A percentile compares a stretch with the other conserved stretches of the same genome.
Conservation (phyloP, 768 basidiomycete species). For the Daedaleopsis sinensis region DNA sequence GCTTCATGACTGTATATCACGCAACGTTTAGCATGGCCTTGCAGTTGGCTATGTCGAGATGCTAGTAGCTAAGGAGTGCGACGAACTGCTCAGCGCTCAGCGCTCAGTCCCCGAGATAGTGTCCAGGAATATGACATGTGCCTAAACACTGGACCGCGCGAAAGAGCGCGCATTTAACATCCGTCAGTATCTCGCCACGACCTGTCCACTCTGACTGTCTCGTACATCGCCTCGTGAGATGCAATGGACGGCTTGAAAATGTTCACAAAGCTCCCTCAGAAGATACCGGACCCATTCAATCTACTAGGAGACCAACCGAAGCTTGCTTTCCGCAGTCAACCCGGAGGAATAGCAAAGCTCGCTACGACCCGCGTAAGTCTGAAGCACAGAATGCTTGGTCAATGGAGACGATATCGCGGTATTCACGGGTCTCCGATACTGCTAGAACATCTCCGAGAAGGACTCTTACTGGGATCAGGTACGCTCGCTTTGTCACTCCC, state of each 20-base stretch:
- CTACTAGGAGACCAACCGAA: constrained; percentile 86
- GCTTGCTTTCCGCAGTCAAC: constrained; percentile 83
- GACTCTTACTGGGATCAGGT: constrained; percentile 95
- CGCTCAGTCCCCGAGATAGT: no score
- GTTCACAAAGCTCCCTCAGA: constrained; percentile 75
- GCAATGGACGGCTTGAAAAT: constrained; percentile 36
- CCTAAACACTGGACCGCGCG: background rate
- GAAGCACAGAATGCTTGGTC: no score
- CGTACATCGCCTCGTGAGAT: background rate
- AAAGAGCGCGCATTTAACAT: background rate
- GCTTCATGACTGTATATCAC: no score
- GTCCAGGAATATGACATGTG: no score
- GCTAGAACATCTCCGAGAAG: constrained; percentile 69
- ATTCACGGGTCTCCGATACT: background rate
- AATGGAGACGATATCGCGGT: background rate
- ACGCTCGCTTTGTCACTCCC: constrained; percentile 26
- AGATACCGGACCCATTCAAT: constrained; percentile 75
- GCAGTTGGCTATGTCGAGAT: no score
- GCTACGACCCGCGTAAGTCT: constrained; percentile 68
- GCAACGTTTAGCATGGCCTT: no score
- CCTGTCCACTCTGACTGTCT: background rate
- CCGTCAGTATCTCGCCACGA: background rate
- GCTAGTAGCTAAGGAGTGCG: no score
- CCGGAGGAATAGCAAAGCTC: constrained; percentile 78
- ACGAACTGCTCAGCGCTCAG: background rate